Conservation (phyloP, 1,284 basidiomycete species). For the Apiotrichum akiyoshidainum region DNA sequence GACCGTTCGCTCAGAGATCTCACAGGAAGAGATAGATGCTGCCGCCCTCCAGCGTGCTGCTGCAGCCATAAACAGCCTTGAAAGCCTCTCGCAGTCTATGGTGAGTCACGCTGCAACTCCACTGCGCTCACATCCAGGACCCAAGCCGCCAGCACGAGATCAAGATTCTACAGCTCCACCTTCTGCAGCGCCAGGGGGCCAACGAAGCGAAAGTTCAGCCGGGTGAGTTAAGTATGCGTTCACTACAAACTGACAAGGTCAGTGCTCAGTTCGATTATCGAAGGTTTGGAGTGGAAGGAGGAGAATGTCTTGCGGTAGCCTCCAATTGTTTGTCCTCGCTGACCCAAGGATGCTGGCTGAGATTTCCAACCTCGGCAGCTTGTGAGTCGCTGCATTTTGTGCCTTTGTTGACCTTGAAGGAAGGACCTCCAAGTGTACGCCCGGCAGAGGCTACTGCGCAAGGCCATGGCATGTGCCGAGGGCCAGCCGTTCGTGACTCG, state of each 20-base stretch:
- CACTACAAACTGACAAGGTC: background rate
- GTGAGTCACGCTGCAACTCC: background rate
- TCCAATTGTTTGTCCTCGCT: background rate
- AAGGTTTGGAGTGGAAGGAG: background rate
- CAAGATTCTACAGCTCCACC: slow-evolving; percentile 8
- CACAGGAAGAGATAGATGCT: background rate
- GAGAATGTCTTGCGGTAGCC: slow-evolving; percentile 10
- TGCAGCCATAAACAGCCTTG: background rate
- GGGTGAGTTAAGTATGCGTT: background rate
- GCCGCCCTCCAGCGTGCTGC: background rate
- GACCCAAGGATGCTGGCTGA: slow-evolving; percentile 7
- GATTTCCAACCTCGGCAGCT: background rate
- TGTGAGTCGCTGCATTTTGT: background rate
- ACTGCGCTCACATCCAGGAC: slow-evolving; percentile 6
- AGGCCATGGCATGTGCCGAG: background rate
- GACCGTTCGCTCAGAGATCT: slow-evolving; percentile 6
- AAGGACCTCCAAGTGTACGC: slow-evolving; percentile 10
- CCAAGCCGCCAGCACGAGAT: slow-evolving; percentile 7
- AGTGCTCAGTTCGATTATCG: slow-evolving; percentile 1
- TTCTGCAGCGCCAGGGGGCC: slow-evolving; percentile 6
- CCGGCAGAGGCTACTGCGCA: slow-evolving; percentile 1
- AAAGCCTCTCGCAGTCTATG: slow-evolving; percentile 1
- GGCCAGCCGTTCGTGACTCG: background rate
- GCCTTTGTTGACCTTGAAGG: background rate
- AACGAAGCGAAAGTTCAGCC: slow-evolving; percentile 6